Conservation (phyloP, 208 protist species). For the Leishmania amazonensis region DNA sequence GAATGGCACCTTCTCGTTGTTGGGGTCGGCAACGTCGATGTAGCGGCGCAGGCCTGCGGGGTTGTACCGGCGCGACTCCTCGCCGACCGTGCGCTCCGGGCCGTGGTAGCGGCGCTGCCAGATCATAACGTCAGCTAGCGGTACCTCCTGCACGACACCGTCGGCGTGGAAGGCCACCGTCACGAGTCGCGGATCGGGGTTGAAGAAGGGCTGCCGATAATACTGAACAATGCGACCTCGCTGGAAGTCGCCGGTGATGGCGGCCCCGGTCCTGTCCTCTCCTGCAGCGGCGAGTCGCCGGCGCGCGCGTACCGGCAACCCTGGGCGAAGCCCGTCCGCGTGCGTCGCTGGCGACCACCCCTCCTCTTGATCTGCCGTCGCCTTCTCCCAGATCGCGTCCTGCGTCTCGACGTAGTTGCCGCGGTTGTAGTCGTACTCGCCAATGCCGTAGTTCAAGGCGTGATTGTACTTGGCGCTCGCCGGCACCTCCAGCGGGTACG, state of each 20-base stretch:
- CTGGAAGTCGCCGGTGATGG: constrained; percentile 62
- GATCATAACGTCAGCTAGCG: constrained; percentile 74
- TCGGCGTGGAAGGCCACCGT: constrained; percentile 72
- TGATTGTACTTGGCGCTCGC: constrained; percentile 63
- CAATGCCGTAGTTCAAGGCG: constrained; percentile 82
- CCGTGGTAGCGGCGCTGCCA: constrained; percentile 87
- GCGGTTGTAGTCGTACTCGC: constrained; percentile 84
- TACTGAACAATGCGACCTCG: constrained; percentile 75
- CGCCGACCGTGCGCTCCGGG: constrained; percentile 82
- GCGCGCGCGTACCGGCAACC: constrained; percentile 74
- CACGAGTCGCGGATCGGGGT: constrained; percentile 81
- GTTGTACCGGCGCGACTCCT: constrained; percentile 76
- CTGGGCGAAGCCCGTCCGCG: constrained; percentile 72
- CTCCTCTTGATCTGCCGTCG: constrained; percentile 64
- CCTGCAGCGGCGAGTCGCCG: constrained; percentile 36
- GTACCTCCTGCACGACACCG: constrained; percentile 60
- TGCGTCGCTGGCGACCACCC: constrained; percentile 90
- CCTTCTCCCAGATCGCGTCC: constrained; percentile 84
- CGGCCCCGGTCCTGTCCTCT: not conserved
- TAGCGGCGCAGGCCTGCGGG: constrained; percentile 64
- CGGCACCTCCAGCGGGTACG: constrained; percentile 63
- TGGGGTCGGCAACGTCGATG: constrained; percentile 84
- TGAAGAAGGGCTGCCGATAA: constrained; percentile 80
- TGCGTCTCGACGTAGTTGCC: constrained; percentile 92
- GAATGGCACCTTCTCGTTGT: constrained; percentile 43